A percentile compares a stretch with the other conserved stretches of the same genome.
Conservation (phyloP, 1,284 basidiomycete species). For the Trichosporon coremiiforme region DNA sequence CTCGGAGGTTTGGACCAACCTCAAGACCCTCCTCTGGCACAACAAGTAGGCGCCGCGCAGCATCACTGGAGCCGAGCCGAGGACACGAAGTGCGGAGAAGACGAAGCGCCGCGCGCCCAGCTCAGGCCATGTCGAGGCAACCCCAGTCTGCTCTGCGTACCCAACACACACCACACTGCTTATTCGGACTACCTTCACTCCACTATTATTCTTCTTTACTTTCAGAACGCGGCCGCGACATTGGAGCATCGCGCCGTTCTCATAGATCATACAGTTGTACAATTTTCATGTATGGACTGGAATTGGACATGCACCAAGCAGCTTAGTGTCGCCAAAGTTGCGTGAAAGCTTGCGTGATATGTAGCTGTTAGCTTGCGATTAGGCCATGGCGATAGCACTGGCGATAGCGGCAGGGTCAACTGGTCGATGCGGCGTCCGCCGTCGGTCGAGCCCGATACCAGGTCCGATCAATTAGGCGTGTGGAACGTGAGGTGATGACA, state of each 20-base stretch:
- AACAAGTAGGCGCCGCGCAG: conserved; percentile 61
- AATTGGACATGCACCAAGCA: not conserved
- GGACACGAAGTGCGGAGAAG: not conserved
- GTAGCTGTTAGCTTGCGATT: too few relatives aligned
- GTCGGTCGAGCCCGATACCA: not conserved
- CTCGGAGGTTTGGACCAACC: conserved; percentile 70
- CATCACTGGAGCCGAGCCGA: not conserved
- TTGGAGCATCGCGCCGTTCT: not conserved
- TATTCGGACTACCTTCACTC: not conserved
- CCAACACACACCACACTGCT: not conserved
- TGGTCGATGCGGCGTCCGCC: not conserved
- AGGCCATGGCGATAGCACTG: not conserved
- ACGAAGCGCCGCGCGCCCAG: not conserved
- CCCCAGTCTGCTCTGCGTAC: not conserved
- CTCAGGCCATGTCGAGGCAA: not conserved
- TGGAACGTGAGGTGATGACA: not conserved
- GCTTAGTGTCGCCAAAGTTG: too few relatives aligned
- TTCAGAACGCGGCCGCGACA: conserved; percentile 5
- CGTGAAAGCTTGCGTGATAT: too few relatives aligned
- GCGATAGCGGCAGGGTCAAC: not conserved
- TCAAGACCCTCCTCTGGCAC: conserved; percentile 75
- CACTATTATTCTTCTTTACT: not conserved
- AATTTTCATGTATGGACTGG: conserved; percentile 19
- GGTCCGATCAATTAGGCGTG: conserved; percentile 17
- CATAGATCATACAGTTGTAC: conserved; percentile 20